phyloP scores from a whole-genome alignment of 345 rosid genomes.

The Arabis hirsuta region DNA sequence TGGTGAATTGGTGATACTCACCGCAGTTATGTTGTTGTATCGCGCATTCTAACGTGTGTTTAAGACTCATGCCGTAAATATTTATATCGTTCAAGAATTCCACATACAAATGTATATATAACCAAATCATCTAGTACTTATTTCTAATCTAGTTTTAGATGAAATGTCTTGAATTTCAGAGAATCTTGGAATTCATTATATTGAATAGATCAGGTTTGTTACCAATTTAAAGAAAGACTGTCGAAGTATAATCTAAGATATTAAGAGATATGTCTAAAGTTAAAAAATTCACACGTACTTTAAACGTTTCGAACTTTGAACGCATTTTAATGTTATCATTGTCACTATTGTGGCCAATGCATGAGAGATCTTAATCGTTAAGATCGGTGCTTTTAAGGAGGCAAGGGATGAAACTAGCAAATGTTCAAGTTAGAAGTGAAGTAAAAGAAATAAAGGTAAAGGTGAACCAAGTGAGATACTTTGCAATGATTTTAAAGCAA shows the following conservation, averaged over 20 bases:
- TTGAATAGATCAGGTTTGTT: not conserved
- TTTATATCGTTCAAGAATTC: not conserved
- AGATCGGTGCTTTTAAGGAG: conserved; percentile 37
- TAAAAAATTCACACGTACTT: not conserved
- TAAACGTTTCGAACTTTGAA: conserved; percentile 3
- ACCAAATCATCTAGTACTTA: too few species aligned
- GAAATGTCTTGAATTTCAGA: not conserved
- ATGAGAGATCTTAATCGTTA: conserved; percentile 30
- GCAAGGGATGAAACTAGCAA: conserved; percentile 17
- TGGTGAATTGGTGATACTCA: not conserved
- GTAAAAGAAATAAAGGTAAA: conserved; percentile 45
- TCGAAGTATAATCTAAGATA: not conserved
- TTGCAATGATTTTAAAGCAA: conserved; percentile 70
- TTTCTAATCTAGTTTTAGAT: not conserved
- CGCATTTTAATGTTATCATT: not conserved
- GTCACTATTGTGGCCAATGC: conserved; percentile 22
- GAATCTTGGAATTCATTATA: not conserved
- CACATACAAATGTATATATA: too few species aligned
- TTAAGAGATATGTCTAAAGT: not conserved
- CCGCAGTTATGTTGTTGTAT: not conserved
- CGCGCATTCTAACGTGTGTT: not conserved
- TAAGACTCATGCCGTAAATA: too few species aligned
- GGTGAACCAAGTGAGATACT: conserved; percentile 50
- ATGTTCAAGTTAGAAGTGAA: conserved; percentile 26
- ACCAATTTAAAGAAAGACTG: not conserved